Base-by-base conservation (phyloP, 2,329 filamentous ascomycete genomes). In the Claviceps pazoutovae region DNA sequence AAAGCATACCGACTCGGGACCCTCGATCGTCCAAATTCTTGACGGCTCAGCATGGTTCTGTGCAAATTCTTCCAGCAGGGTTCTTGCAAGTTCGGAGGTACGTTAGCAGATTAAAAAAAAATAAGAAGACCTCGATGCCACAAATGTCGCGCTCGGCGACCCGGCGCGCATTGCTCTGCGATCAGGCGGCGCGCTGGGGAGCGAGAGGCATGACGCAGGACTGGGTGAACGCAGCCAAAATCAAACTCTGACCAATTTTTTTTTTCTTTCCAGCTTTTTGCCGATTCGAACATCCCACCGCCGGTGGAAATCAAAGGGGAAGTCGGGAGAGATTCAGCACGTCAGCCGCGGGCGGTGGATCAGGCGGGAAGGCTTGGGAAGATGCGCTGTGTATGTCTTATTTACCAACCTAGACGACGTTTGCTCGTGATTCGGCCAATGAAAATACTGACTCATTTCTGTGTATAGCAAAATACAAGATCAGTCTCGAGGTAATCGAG, bases 401-500 rank as follows among this genome's bases (percentile, higher is more conserved):
- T 16, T 2, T 7, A n/a, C 21, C 21, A 44, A 13, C 17, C 21
- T 51, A 46, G 41, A 38, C 17, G 16, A 13, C 8, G 23, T 30
- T 41, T 11, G 42, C 30, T 34, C 41, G 34, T 16, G 5, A 5
- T n/a, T 45, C 45, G 30, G 36, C 26, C 14, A 19, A 43, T 41
- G 37, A n/a, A 7, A 30, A 38, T 16, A 48, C 9, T 26, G 21
- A 26, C 54, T 55, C 51, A 56, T 21, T 11, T 49, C 45, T 30
- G 14, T 9, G 9, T 46, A 53, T 50, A 61, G 58, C 48, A 54
- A 66, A 71, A 4, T 79, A 80, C 62, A 73, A 67, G 45, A 66
- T 89, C 42, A 77, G 69, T n/a, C 68, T 69, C 43, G 78, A 79
- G 0, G 69, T 68, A 2, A 83, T 94, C 58, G 74, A 75, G 54